Conservation (phyloP, 495 filamentous ascomycete species). For the Neurospora discreta region DNA sequence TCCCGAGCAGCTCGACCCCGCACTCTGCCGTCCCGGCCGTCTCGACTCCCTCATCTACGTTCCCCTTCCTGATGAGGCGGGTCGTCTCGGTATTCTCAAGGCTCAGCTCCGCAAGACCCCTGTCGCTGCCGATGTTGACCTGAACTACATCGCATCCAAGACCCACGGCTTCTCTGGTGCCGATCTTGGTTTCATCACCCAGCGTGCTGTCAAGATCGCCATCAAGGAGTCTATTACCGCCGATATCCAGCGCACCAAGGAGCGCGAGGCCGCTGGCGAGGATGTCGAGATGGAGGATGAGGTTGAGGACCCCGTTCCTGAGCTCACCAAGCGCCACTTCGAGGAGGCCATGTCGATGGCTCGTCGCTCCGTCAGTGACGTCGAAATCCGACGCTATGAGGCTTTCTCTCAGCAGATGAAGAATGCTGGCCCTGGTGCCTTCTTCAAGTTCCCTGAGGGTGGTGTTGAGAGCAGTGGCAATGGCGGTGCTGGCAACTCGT, state of each 20-base stretch:
- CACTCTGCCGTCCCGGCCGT: conserved; percentile 95
- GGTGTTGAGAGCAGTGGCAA: conserved; percentile 45
- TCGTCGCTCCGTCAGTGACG: conserved; percentile 85
- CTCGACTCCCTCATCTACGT: conserved; percentile 98
- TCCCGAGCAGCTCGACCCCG: conserved; percentile 95
- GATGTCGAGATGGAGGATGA: conserved; percentile 73
- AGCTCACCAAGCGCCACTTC: conserved; percentile 92
- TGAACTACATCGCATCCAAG: conserved; percentile 87
- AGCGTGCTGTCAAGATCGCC: conserved; percentile 96
- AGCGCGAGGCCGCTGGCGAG: conserved; percentile 74
- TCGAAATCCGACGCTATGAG: conserved; percentile 95
- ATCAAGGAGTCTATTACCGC: conserved; percentile 92
- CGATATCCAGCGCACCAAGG: conserved; percentile 82
- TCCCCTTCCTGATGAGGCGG: conserved; percentile 81
- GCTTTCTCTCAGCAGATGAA: conserved; percentile 98
- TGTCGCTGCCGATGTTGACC: conserved; percentile 74
- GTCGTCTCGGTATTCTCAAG: conserved; percentile 78
- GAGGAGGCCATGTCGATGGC: conserved; percentile 96
- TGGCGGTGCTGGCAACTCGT: conserved; percentile 45
- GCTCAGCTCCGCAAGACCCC: conserved; percentile 98
- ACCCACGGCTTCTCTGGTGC: conserved; percentile 99
- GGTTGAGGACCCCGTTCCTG: conserved; percentile 86
- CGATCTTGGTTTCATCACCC: conserved; percentile 97
- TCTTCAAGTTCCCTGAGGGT: conserved; percentile 89
- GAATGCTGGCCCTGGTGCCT: conserved; percentile 85